Percentiles rank a stretch among this genome's conserved stretches.
Conservation (phyloP, 495 filamentous ascomycete species). For the Melanomma pulvis-pyrius region DNA sequence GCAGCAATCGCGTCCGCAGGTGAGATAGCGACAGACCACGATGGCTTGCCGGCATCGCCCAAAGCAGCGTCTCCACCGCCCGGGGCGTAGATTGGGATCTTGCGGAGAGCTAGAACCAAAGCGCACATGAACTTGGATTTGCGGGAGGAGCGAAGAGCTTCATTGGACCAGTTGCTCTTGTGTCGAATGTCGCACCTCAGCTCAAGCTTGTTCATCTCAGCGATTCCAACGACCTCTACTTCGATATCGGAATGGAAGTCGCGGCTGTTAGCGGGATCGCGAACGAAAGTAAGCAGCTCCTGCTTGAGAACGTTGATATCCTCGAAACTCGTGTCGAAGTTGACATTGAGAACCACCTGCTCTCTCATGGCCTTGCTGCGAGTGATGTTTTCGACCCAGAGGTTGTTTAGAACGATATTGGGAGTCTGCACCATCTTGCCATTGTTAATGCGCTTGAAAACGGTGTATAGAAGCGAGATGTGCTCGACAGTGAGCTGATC, state of each 20-base stretch:
- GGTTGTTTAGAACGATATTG: constrained; percentile 85
- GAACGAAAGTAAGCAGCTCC: constrained; percentile 83
- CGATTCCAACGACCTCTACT: constrained; percentile 76
- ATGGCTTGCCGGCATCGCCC: constrained; percentile 69
- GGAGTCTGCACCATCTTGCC: constrained; percentile 87
- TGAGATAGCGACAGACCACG: constrained; percentile 72
- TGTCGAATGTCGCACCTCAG: constrained; percentile 83
- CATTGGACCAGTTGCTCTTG: constrained; percentile 96
- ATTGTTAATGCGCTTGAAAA: constrained; percentile 81
- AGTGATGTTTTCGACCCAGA: constrained; percentile 92
- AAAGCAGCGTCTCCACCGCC: constrained; percentile 70
- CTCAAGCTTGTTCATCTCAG: constrained; percentile 84
- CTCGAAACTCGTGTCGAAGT: constrained; percentile 82
- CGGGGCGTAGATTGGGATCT: constrained; percentile 82
- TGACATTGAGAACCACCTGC: constrained; percentile 72
- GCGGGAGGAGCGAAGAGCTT: constrained; percentile 75
- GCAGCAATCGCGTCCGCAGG: constrained; percentile 64
- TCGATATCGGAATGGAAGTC: constrained; percentile 88
- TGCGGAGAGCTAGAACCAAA: constrained; percentile 79
- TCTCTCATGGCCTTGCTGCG: constrained; percentile 92
- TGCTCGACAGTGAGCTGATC: constrained; percentile 83
- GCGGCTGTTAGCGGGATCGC: constrained; percentile 80
- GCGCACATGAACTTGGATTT: constrained; percentile 98
- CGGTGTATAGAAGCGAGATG: constrained; percentile 91
- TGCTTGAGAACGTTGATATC: constrained; percentile 79